Evolutionary conservation across 108 stramenopile species (phyloP), one percentile per base, ranked within the genome.

Genomic region (Aurantiochytrium sp.): DNA sequence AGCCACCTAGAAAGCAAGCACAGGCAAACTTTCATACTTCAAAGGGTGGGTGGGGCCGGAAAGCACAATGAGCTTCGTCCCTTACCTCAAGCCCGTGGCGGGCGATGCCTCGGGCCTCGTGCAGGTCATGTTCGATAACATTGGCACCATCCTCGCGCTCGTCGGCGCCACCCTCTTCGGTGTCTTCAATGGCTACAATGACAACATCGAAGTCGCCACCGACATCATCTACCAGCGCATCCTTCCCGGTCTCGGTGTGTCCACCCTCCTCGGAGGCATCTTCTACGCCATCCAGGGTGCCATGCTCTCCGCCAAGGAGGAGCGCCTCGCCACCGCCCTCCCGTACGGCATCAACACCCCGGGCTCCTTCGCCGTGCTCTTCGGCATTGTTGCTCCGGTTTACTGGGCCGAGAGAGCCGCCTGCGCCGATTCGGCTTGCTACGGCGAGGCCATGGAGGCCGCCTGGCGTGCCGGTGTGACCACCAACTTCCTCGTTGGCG

Each of bases 311-410:
- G 86, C 91, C 53, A 87, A 88, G 50, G 92, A 87, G 45, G 68
- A 73, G 0, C 87, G 91, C 8, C 19, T 54, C 19, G 85, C 90
- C 85, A 94, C 94, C 36, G 93, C 94, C 5, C 93, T 94, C 87
- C 95, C 95, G 21, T 94, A 95, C 89, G 95, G 94, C n/a, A 85
- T 95, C 48, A 95, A 95, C 86, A 95, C 94, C 34, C 88, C 94
- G n/a, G 94, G 90, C 15, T 93, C 92, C 37, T 95, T 95, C 68
- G 90, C 94, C 27, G 94, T 94, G 68, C 90, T 94, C 68, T 94
- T 91, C 86, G 91, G 90, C 68, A 94, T 95, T 53, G 93, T 90
- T 36, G 87, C 55, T 86, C 88, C 89, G 36, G 89, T 87, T 8
- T 88, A 87, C 90, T 90, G 88, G 85, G 30, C 55, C 6, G 55